Evolutionary conservation across 495 filamentous ascomycete genomes (phyloP).

Genomic region (Hypoxylon subgilvum): DNA sequence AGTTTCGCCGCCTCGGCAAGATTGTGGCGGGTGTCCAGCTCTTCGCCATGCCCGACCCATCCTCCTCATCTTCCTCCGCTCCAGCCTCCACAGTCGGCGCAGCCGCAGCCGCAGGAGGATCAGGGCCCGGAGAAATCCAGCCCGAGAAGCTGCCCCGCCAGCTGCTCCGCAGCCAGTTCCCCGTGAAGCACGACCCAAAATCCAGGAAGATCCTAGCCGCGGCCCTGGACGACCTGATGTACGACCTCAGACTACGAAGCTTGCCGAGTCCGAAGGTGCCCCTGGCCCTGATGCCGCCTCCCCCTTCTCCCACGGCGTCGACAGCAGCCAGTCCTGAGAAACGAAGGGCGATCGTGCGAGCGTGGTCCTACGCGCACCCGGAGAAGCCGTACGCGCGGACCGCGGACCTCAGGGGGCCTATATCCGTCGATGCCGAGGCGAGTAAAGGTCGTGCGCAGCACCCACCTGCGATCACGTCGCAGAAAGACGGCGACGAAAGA

Average conservation of each 20-base stretch:
- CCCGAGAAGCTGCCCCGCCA: constrained; percentile 81
- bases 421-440: not conserved
- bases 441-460: not conserved
- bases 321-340: not conserved
- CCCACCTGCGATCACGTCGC: not conserved
- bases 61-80: too few species aligned
- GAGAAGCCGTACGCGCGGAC: constrained; percentile 1
- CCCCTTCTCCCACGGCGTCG: constrained; percentile 5
- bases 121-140: too few species aligned
- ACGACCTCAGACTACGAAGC: constrained; percentile 26
- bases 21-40: constrained; percentile 78
- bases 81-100: too few species aligned
- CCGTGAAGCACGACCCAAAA: constrained; percentile 46
- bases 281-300: constrained; percentile 6
- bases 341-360: not conserved
- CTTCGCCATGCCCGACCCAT: constrained; percentile 59
- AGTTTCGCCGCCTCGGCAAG: constrained; percentile 75
- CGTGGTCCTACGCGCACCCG: not conserved
- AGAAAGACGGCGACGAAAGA: not conserved
- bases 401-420: not conserved
- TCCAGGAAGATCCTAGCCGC: constrained; percentile 35
- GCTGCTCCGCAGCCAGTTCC: constrained; percentile 75
- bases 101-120: too few species aligned
- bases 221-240: constrained; percentile 37
- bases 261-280: constrained; percentile 7